Conservation (phyloP, 2,329 filamentous ascomycete species). For the Ramichloridium luteum region DNA sequence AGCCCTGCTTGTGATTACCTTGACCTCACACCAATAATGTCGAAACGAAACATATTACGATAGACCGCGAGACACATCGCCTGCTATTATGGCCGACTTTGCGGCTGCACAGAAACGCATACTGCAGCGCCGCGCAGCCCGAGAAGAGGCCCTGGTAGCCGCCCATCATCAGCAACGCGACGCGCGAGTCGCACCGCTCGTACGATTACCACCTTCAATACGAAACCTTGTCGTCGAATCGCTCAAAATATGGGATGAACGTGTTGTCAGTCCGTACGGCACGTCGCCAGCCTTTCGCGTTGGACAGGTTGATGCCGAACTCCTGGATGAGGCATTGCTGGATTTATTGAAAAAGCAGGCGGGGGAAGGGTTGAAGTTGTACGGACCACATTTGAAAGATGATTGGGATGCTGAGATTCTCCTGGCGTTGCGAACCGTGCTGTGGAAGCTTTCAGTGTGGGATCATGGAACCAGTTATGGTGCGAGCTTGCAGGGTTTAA, state of each 20-base stretch:
- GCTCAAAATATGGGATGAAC: constrained; percentile 49
- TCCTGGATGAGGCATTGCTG: constrained; percentile 86
- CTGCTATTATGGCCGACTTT: constrained; percentile 61
- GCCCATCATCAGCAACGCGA: constrained; percentile 40
- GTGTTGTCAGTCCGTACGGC: constrained; percentile 62
- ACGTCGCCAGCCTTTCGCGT: constrained; percentile 81
- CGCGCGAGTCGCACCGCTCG: constrained; percentile 26
- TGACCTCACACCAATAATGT: no score
- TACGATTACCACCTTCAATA: constrained; percentile 44
- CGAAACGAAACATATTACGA: no score
- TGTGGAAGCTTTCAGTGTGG: constrained; percentile 96
- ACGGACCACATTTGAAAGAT: constrained; percentile 65
- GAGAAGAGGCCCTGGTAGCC: constrained; percentile 40
- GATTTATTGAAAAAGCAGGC: constrained; percentile 77
- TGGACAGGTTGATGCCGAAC: constrained; percentile 87
- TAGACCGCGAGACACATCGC: no score
- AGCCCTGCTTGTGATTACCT: no score
- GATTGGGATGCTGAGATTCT: constrained; percentile 82
- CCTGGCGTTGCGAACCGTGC: constrained; percentile 58
- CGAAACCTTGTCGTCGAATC: constrained; percentile 29
- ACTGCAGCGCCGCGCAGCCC: constrained; percentile 63
- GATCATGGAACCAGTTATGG: constrained; percentile 93
- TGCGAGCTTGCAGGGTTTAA: constrained; percentile 79
- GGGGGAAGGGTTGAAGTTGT: constrained; percentile 76
- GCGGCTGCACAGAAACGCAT: constrained; percentile 82